Percentiles rank a stretch among this genome's conserved stretches.
Conservation (phyloP, 306 rosid species). For the Rubus parviflorus region DNA sequence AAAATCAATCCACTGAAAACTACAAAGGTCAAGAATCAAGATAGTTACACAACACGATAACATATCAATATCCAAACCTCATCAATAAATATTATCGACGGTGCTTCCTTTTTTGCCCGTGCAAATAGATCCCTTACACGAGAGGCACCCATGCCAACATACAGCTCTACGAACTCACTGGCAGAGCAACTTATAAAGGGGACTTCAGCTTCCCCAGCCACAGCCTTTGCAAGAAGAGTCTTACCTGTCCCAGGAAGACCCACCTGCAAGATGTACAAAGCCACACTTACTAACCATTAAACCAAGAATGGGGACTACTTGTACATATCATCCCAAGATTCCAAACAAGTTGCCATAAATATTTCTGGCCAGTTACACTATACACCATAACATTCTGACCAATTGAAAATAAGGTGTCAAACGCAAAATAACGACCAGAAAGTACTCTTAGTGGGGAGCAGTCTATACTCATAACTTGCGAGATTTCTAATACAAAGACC, state of each 20-base stretch:
- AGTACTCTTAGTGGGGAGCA: background rate
- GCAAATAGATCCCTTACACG: slow-evolving; percentile 99
- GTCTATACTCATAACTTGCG: background rate
- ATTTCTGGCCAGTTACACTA: slow-evolving; percentile 18
- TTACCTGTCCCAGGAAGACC: slow-evolving; percentile 99
- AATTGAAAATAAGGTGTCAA: background rate
- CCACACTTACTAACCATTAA: slow-evolving; percentile 23
- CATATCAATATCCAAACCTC: slow-evolving; percentile 55
- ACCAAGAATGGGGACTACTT: background rate
- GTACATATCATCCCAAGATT: slow-evolving; percentile 14
- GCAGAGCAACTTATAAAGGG: slow-evolving; percentile 98
- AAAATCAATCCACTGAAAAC: slow-evolving; percentile 16
- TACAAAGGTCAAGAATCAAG: slow-evolving; percentile 19
- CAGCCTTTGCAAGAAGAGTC: slow-evolving; percentile 98
- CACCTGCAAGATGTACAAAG: slow-evolving; percentile 62
- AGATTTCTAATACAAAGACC: background rate
- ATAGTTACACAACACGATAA: slow-evolving; percentile 17
- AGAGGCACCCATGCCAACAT: slow-evolving; percentile 99
- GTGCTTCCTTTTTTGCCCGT: slow-evolving; percentile 97
- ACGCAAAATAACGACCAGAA: background rate
- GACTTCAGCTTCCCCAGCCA: slow-evolving; percentile 98
- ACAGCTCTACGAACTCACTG: slow-evolving; percentile 96
- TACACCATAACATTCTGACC: background rate
- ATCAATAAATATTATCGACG: slow-evolving; percentile 89
- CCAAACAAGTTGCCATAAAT: slow-evolving; percentile 6